Percentiles rank a stretch among this genome's conserved stretches.
phyloP scores from a whole-genome alignment of 2,329 filamentous ascomycete species.

The Hymenoscyphus occultus region DNA sequence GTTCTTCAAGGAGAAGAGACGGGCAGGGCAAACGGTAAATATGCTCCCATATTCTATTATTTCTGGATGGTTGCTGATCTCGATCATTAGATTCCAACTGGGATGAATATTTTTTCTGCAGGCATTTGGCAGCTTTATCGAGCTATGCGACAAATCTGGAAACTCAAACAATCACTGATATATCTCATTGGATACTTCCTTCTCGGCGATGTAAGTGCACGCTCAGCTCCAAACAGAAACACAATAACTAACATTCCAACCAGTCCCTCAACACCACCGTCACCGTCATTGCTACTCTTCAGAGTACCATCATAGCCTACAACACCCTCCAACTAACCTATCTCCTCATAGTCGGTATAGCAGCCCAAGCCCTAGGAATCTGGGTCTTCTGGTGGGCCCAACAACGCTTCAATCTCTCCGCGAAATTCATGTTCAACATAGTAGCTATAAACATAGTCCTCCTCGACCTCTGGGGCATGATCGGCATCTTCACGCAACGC shows the following conservation, averaged over 20 bases:
- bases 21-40: constrained; percentile 54
- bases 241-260: background rate
- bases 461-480: constrained; percentile 50
- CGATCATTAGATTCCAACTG: constrained; percentile 35
- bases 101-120: constrained; percentile 50
- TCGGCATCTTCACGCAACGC: constrained; percentile 45
- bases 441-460: constrained; percentile 60
- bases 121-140: constrained; percentile 61
- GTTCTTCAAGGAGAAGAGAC: constrained; percentile 63
- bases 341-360: constrained; percentile 63
- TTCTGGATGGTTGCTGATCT: background rate
- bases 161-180: constrained; percentile 61
- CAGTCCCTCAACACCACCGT: constrained; percentile 64
- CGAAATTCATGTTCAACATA: constrained; percentile 67
- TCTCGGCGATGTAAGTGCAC: constrained; percentile 51
- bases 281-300: constrained; percentile 63
- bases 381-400: constrained; percentile 61
- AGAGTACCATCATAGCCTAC: constrained; percentile 63
- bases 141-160: constrained; percentile 58
- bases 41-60: background rate
- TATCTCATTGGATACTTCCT: constrained; percentile 68
- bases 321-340: constrained; percentile 64
- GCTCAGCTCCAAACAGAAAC: no score
- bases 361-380: constrained; percentile 60
- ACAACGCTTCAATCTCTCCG: constrained; percentile 54